Evolutionary conservation across 164 flowering plant genomes (phyloP).

Genomic region (Malania oleifera): DNA sequence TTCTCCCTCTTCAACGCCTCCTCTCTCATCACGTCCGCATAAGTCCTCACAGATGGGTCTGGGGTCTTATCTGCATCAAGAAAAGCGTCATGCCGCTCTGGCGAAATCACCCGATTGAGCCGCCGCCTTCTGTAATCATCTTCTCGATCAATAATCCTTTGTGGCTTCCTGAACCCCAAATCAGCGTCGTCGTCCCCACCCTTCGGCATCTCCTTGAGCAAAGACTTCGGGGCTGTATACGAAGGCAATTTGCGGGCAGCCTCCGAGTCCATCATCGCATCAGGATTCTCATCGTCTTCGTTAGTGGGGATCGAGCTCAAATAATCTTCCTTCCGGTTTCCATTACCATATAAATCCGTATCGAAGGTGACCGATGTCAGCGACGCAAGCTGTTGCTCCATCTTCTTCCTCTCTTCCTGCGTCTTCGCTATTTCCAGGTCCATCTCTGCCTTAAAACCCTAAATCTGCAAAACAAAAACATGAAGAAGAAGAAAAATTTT

Average conservation of each 20-base stretch:
- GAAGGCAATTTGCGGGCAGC: slow-evolving; percentile 67
- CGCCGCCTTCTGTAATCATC: slow-evolving; percentile 80
- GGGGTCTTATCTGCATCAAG: slow-evolving; percentile 89
- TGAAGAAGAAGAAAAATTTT: too few relatives aligned
- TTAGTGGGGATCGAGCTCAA: slow-evolving; percentile 65
- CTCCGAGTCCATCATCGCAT: slow-evolving; percentile 43
- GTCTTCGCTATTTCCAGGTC: slow-evolving; percentile 63
- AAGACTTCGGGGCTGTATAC: slow-evolving; percentile 78
- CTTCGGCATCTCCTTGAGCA: slow-evolving; percentile 61
- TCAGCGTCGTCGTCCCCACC: slow-evolving; percentile 48
- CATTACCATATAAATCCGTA: slow-evolving; percentile 63
- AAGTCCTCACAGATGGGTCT: slow-evolving; percentile 70
- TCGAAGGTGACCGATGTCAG: slow-evolving; percentile 65
- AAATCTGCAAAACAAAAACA: too few relatives aligned
- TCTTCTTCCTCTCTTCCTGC: slow-evolving; percentile 77
- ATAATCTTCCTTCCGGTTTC: slow-evolving; percentile 52
- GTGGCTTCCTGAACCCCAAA: slow-evolving; percentile 57
- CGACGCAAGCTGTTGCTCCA: slow-evolving; percentile 77
- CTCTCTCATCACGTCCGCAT: slow-evolving; percentile 84
- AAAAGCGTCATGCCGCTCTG: slow-evolving; percentile 86
- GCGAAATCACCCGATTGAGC: slow-evolving; percentile 68
- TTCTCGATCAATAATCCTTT: slow-evolving; percentile 75
- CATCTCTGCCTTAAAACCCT: too few relatives aligned
- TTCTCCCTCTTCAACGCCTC: slow-evolving; percentile 67
- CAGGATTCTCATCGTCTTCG: slow-evolving; percentile 67